Percentiles rank a stretch among this genome's conserved stretches.
phyloP scores from a whole-genome alignment of 2,329 filamentous ascomycete species.

The Periglandula ipomoeae region DNA sequence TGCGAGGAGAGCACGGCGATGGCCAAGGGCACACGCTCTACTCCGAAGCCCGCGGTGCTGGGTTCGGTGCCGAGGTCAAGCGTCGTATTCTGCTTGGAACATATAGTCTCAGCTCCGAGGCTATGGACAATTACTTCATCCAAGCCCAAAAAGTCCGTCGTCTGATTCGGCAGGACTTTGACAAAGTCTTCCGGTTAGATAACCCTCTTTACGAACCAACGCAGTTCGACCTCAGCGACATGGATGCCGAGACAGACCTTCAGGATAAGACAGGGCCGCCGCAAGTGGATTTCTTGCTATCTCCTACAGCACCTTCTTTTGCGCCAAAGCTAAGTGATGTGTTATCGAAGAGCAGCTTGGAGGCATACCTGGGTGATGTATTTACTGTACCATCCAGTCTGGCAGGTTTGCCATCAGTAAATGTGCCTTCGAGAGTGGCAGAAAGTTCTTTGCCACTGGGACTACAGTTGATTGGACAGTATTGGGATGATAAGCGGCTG shows the following conservation, averaged over 20 bases:
- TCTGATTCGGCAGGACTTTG: conserved; percentile 78
- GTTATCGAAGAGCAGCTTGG: conserved; percentile 46
- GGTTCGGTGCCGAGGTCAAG: conserved; percentile 78
- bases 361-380: conserved; percentile 85
- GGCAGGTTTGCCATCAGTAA: conserved; percentile 82
- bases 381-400: conserved; percentile 93
- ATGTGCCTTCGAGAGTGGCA: conserved; percentile 50
- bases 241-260: conserved; percentile 41
- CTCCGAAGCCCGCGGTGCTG: conserved; percentile 60
- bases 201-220: conserved; percentile 56
- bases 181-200: conserved; percentile 59
- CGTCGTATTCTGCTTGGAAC: conserved; percentile 81
- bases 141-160: conserved; percentile 83
- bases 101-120: conserved; percentile 80
- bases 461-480: conserved; percentile 73
- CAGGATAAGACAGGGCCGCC: conserved; percentile 48
- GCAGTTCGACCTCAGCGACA: conserved; percentile 51
- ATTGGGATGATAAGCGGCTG: conserved; percentile 61
- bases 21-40: conserved; percentile 60
- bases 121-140: conserved; percentile 94
- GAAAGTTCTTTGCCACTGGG: conserved; percentile 35
- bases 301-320: conserved; percentile 73
- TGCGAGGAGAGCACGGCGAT: conserved; percentile 40
- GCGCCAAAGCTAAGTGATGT: conserved; percentile 58
- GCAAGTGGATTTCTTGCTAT: conserved; percentile 77